These are phyloP conservation scores for Arabidopsis thaliana DNA, from an alignment of 345 rosid species.

Conservation along the genomic window DNA sequence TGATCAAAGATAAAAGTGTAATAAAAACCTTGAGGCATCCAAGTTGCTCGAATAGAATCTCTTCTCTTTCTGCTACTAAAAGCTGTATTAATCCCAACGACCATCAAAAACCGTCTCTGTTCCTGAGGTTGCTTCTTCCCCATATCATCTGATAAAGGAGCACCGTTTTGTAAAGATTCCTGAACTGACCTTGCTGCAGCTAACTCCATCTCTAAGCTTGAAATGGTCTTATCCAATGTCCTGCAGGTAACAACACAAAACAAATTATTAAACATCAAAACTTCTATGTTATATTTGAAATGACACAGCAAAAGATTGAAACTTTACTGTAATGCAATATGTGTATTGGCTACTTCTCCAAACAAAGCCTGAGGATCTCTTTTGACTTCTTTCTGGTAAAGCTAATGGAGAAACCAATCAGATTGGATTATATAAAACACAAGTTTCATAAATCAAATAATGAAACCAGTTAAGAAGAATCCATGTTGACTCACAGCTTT, in stretches of 20 bases:
- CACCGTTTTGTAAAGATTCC: slow-evolving; percentile 66
- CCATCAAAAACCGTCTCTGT: slow-evolving; percentile 81
- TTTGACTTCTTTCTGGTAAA: slow-evolving; percentile 76
- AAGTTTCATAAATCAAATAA: too few species aligned
- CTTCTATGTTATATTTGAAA: background rate
- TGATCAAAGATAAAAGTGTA: background rate
- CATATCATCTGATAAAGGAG: slow-evolving; percentile 71
- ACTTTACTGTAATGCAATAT: slow-evolving; percentile 80
- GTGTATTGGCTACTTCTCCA: slow-evolving; percentile 78
- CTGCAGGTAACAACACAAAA: slow-evolving; percentile 48
- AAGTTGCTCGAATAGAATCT: slow-evolving; percentile 92
- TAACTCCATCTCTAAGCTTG: slow-evolving; percentile 95
- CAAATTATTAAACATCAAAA: background rate
- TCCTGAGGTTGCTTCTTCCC: slow-evolving; percentile 49
- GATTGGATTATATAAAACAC: background rate
- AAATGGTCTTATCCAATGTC: slow-evolving; percentile 89
- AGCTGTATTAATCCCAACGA: slow-evolving; percentile 91
- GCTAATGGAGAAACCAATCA: slow-evolving; percentile 52
- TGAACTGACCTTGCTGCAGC: slow-evolving; percentile 93
- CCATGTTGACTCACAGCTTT: slow-evolving; percentile 56
- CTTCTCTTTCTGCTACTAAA: slow-evolving; percentile 94
- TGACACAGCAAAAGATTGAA: background rate
- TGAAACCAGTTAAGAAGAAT: background rate
- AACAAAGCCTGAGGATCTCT: slow-evolving; percentile 60
- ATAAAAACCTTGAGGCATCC: slow-evolving; percentile 92